Base-by-base conservation (phyloP, 2,329 filamentous ascomycete genomes). In the Fusarium heterosporum region DNA sequence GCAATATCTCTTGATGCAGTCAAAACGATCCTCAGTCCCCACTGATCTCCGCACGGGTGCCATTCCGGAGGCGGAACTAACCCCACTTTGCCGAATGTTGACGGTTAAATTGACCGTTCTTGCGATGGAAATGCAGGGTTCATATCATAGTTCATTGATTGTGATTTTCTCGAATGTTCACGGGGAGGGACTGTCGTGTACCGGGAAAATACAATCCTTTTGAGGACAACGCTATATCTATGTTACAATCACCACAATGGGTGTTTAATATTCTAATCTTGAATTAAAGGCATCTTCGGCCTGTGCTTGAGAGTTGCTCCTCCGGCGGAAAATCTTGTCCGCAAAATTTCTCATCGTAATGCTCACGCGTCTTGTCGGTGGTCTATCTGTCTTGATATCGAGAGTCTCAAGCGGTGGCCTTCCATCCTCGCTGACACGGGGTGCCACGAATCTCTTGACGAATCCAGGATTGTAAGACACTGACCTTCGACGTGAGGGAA, bases 311-410 rank as follows among this genome's bases (percentile, higher is more conserved):
- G 72, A 73, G 57, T 71, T 72, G 43, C 70, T 72, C 49, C 68
- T 73, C 49, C 72, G 70, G 34, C 73, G 72, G 60, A 75, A 75
- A 32, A 75, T 67, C 26, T 61, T 74, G 26, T 75, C 72, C 39
- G 73, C 69, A 36, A 75, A 66, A 39, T 70, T 65, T 41, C 73
- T 67, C 51, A 75, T 65, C 32, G 70, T 69, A 41, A 75, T 60
- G 41, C 72, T 74, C 46, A 74, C 61, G 17, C 73, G 71, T 59
- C 73, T 69, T 42, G 73, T 69, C 10, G 66, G 55, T 17, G 66
- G 53, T 25, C 69, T 73, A 25, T 73, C 70, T 30, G 54, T 40
- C 29, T 72, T 70, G 16, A 59, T 25, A 34, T 68, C 56, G n/a
- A 73, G 57, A 8, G 36, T 59, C 32, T 72, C 69, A 2, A 69